Conservation (phyloP, 441 rosid species). For the Eutrema salsugineum region DNA sequence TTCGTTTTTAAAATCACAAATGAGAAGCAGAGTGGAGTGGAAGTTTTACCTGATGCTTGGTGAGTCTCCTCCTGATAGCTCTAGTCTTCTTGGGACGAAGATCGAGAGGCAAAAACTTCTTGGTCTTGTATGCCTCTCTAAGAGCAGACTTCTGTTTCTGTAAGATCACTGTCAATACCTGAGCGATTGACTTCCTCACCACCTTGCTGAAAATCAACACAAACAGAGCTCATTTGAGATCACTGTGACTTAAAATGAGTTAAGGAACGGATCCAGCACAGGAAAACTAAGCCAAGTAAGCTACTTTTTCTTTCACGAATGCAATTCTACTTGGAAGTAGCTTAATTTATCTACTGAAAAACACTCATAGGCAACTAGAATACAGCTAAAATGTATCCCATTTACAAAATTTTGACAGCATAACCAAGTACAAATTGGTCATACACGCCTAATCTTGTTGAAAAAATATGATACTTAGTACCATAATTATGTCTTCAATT, state of each 20-base stretch:
- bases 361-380: neutral
- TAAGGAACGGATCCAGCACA: neutral
- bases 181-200: slow-evolving; percentile 87
- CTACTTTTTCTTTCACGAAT: neutral
- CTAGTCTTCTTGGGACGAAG: slow-evolving; percentile 96
- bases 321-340: neutral
- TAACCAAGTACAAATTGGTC: neutral
- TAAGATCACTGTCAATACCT: slow-evolving; percentile 88
- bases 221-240: neutral
- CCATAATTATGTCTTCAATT: no score
- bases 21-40: neutral
- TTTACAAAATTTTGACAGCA: neutral
- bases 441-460: neutral
- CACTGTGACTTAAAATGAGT: neutral
- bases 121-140: slow-evolving; percentile 77
- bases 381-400: neutral
- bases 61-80: slow-evolving; percentile 87
- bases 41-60: slow-evolving; percentile 72
- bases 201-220: slow-evolving; percentile 66
- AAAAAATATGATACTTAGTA: neutral
- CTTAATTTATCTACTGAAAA: neutral
- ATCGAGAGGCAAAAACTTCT: slow-evolving; percentile 88
- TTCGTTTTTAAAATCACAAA: neutral
- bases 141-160: slow-evolving; percentile 86
- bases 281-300: neutral